Evolutionary conservation across 352 stramenopile genomes (phyloP), one percentile per base, ranked within the genome.

Genomic region (Phytopythium oedochilum): DNA sequence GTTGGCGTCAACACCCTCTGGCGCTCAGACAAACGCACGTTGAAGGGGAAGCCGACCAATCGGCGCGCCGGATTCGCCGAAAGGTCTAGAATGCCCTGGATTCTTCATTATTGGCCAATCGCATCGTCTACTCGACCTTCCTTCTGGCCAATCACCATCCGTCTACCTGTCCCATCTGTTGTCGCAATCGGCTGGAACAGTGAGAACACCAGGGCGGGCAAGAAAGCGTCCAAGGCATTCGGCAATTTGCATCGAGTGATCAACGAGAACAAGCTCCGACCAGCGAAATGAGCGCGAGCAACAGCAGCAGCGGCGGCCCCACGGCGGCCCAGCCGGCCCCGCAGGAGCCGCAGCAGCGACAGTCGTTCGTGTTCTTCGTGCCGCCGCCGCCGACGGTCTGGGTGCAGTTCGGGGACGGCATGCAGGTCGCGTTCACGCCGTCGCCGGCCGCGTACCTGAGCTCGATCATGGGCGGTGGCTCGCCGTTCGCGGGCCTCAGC

Each of bases 321-420:
- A 69, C 59, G 22, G 51, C 61, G 23, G 32, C 63, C 10, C 57
- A 62, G 47, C 50, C 65, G 12, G 44, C 46, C 15, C 35, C 54
- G 9, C 38, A 34, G 8, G 32, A 25, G 10, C 6, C 39, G 17
- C 25, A 35, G 51, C 25, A 39, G 36, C 53, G 66, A 34, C 59
- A 51, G 23, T 59, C 58, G 52, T 65, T 80, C 51, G 35, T 80
- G 43, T 88, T 88, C 63, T 61, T 86, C 52, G 55, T 88, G 11
- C 76, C 74, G 22, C 73, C 78, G 34, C 78, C 80, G 29, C 72
- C 84, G 52, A 88, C 80, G 1, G 45, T 86, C 49, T 82, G 60
- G 52, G 54, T 91, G 46, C 75, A 88, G 51, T 78, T 91, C 35
- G 63, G 70, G 31, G 65, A 88, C 49, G 78, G 80, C 22, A 56